Evolutionary conservation across 176 grass and related monocot genomes (phyloP).

Genomic region (Neostapfia colusana): DNA sequence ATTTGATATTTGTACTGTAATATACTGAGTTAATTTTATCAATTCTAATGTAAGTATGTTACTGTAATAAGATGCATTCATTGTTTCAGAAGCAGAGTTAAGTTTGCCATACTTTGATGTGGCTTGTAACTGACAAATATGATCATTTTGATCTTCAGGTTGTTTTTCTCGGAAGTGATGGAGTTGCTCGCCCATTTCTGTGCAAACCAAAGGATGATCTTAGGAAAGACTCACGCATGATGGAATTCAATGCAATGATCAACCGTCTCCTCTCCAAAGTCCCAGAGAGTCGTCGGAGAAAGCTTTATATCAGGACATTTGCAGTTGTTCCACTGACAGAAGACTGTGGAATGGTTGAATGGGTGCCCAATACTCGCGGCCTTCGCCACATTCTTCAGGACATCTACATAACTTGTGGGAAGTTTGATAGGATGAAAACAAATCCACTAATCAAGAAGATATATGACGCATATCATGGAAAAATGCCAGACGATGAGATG

Average conservation of each 20-base stretch:
- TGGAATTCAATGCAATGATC: constrained; percentile 98
- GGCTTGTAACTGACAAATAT: constrained; percentile 7
- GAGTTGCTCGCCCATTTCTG: constrained; percentile 64
- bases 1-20: not conserved
- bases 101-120: not conserved
- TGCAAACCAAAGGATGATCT: constrained; percentile 93
- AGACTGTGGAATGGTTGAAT: constrained; percentile 93
- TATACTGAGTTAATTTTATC: not conserved
- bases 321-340: constrained; percentile 93
- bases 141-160: constrained; percentile 57
- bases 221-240: constrained; percentile 96
- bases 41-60: not conserved
- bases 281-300: constrained; percentile 85
- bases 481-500: constrained; percentile 83
- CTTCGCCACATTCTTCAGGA: constrained; percentile 95
- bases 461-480: constrained; percentile 66
- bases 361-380: constrained; percentile 88
- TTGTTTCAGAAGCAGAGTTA: constrained; percentile 2
- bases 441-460: constrained; percentile 82
- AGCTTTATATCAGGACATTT: constrained; percentile 96
- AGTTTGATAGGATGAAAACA: constrained; percentile 75
- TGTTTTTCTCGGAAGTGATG: constrained; percentile 81
- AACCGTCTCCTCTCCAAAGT: constrained; percentile 92
- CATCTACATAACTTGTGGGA: constrained; percentile 80
- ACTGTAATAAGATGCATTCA: not conserved